phyloP scores from a whole-genome alignment of 169 alveolate species.

The Plasmodium berghei region DNA sequence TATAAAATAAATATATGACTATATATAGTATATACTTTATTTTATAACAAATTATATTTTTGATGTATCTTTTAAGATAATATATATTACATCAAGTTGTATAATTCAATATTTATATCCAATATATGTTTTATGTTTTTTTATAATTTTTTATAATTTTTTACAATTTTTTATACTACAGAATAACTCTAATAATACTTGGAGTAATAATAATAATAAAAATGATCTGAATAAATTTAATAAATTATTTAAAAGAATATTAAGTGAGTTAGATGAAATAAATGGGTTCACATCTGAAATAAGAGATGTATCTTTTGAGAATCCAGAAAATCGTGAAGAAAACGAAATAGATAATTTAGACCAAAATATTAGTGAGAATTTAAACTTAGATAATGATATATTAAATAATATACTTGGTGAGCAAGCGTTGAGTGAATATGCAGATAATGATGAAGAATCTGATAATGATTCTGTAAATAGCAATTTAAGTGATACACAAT shows the following conservation, averaged over 20 bases:
- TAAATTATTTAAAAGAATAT: background rate
- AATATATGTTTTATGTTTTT: background rate
- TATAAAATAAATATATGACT: background rate
- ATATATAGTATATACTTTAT: too few species aligned
- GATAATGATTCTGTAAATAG: background rate
- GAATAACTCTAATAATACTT: constrained; percentile 4
- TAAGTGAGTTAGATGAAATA: constrained; percentile 1
- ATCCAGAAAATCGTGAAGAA: constrained; percentile 1
- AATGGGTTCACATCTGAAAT: background rate
- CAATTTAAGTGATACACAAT: background rate
- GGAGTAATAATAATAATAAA: constrained; percentile 1
- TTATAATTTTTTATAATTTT: background rate
- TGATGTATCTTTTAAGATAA: background rate
- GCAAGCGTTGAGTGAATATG: background rate
- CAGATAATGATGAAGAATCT: background rate
- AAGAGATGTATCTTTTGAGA: background rate
- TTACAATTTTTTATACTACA: background rate
- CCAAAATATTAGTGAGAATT: background rate
- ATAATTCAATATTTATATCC: background rate
- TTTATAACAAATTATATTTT: too few species aligned
- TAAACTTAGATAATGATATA: background rate
- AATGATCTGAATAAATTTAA: background rate
- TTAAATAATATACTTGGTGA: background rate
- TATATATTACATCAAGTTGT: background rate
- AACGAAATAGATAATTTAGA: background rate